Percentiles rank a stretch among this genome's conserved stretches.
Evolutionary conservation across 2,329 filamentous ascomycete species (phyloP).

Genomic region (Alternaria infectoria): DNA sequence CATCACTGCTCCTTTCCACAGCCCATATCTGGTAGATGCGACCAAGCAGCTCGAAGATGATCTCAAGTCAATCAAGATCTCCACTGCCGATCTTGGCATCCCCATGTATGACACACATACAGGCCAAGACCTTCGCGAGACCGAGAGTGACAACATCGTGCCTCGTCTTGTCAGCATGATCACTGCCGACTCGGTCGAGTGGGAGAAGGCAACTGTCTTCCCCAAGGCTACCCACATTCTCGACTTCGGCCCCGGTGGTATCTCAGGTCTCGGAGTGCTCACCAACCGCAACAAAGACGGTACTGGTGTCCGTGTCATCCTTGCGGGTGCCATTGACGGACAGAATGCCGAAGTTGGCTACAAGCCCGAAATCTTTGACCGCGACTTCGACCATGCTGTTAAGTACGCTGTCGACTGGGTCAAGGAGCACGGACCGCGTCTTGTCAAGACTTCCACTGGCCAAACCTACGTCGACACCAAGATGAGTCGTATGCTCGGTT

Average conservation of each 20-base stretch:
- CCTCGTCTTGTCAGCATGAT: conserved; percentile 90
- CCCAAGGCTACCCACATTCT: conserved; percentile 89
- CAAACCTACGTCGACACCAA: conserved; percentile 95
- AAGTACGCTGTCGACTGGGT: conserved; percentile 98
- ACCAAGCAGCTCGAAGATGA: conserved; percentile 85
- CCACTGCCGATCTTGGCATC: conserved; percentile 75
- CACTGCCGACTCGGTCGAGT: conserved; percentile 90
- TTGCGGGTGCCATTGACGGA: conserved; percentile 91
- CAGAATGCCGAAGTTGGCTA: conserved; percentile 92
- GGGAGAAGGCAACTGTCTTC: conserved; percentile 94
- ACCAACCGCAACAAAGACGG: conserved; percentile 99
- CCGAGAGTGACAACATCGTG: conserved; percentile 75
- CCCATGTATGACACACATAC: conserved; percentile 82
- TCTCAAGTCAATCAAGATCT: conserved; percentile 79
- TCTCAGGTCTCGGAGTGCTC: conserved; percentile 92
- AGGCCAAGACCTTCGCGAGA: conserved; percentile 80
- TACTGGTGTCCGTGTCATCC: conserved; percentile 93
- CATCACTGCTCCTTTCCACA: conserved; percentile 98
- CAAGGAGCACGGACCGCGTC: conserved; percentile 90
- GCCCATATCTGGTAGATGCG: conserved; percentile 85
- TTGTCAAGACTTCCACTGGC: conserved; percentile 87
- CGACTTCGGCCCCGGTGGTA: conserved; percentile 95
- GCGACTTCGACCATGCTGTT: conserved; percentile 91
- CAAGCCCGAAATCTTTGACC: conserved; percentile 96
- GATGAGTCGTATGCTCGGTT: conserved; percentile 55